phyloP scores from a whole-genome alignment of 2,329 filamentous ascomycete genomes.

The Didymella arachidicola region DNA sequence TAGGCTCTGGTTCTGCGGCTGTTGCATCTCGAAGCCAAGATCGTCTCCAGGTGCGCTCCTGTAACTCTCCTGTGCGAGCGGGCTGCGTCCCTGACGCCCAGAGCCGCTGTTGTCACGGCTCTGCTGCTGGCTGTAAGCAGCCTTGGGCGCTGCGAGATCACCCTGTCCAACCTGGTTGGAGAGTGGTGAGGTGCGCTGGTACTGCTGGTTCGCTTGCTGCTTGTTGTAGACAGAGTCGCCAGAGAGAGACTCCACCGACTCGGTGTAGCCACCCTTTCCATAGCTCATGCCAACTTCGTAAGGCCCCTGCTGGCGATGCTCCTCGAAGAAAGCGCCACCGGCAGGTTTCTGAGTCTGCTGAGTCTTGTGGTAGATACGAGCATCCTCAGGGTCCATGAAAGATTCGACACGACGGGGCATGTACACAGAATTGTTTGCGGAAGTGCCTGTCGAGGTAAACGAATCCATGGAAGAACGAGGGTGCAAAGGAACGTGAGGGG shows the following conservation, averaged over 20 bases:
- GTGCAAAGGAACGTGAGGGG: conserved; percentile 59
- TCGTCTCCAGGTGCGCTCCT: conserved; percentile 44
- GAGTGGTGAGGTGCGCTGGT: conserved; percentile 43
- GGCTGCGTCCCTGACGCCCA: conserved; percentile 52
- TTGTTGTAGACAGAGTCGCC: conserved; percentile 47
- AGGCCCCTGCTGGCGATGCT: conserved; percentile 35
- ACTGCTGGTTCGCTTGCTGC: conserved; percentile 34
- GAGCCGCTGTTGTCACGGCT: conserved; percentile 25
- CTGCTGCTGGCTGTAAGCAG: conserved; percentile 35
- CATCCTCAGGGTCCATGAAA: conserved; percentile 80
- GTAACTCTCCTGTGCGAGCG: conserved; percentile 56
- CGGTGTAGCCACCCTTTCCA: conserved; percentile 44
- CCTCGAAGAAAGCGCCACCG: conserved; percentile 54
- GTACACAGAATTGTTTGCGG: conserved; percentile 67
- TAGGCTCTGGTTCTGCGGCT: conserved; percentile 44
- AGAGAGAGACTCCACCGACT: conserved; percentile 48
- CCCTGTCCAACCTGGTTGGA: conserved; percentile 37
- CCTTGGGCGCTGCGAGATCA: conserved; percentile 42
- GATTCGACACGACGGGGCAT: conserved; percentile 74
- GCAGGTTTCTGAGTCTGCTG: conserved; percentile 60
- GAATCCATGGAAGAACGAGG: conserved; percentile 73
- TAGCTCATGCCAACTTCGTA: conserved; percentile 35
- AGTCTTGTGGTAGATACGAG: conserved; percentile 74
- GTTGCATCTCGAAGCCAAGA: conserved; percentile 46
- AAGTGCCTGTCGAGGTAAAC: conserved; percentile 63